Evolutionary conservation across 2,329 filamentous ascomycete species (phyloP), one percentile per base, ranked within the genome.

Genomic region (Alternaria triticina): DNA sequence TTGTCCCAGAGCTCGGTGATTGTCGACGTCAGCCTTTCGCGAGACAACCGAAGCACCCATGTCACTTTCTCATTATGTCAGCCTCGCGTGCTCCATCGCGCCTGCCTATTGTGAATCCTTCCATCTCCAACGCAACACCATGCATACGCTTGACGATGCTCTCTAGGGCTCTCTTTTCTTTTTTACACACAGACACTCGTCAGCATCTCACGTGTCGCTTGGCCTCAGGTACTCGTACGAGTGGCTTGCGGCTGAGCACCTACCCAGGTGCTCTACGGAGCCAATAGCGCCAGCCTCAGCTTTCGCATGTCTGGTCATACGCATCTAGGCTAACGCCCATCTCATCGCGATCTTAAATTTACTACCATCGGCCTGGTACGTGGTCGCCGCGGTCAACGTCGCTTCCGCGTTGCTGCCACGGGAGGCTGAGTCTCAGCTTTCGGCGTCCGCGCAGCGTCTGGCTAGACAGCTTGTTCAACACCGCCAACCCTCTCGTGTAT

Each of bases 1-100:
- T 33, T 36, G 54, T 49, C 51, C 40, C 28, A 47, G 33, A 61
- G 47, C 51, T 62, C 44, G 20, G 33, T 55, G 54, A 51, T 61
- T 59, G 54, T 54, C 60, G 63, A 66, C 60, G 66, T 66, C 65
- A 64, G 62, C 40, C 51, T 55, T 56, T 64, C 51, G 55, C 57
- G 64, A 54, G 51, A 22, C 59, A 44, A 40, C 54, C 47, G 59
- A 40, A 44, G 40, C 44, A 44, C 54, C 36, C 43, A 61, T 55
- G 46, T 58, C 54, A 28, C 33, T 45, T 10, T 44, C 33, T 13
- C 59, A 49, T 61, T 57, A 57, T 57, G 57, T 59, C 57, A 59
- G 57, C 57, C 46, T 23, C 23, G n/a, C 27, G 43, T 56, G 54
- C 20, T 17, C 8, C 23, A 23, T 28, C 7, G 28, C 45, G 28